Base-by-base conservation (phyloP, 306 rosid genomes). In the Coriaria nepalensis region DNA sequence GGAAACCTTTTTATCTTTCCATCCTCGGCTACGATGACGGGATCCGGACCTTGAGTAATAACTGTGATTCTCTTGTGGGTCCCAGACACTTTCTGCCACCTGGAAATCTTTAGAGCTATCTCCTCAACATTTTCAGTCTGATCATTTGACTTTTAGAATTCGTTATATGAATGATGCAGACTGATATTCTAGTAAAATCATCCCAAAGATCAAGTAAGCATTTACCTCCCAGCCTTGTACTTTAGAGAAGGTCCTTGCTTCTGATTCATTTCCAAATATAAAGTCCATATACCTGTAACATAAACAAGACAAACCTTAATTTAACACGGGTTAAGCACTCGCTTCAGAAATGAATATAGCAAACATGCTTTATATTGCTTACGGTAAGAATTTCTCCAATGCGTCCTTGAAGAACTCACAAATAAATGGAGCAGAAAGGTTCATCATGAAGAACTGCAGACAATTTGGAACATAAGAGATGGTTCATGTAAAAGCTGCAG, bases 161-260 rank as follows among this genome's bases (percentile, higher is more conserved):
- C n/a, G 5, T 40, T 20, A n/a, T 7, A 33, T 8, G 42, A 40
- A 33, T 38, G 40, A 40, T 2, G 48, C 32, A 53, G 42, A 7
- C 46, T n/a, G n/a, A 41, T 0, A 40, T 29, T 53, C 46, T 40
- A 53, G 59, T 41, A n/a, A n/a, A n/a, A n/a, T n/a, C n/a, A n/a
- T n/a, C n/a, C n/a, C n/a, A n/a, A n/a, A n/a, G n/a, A n/a, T n/a
- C n/a, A n/a, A n/a, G n/a, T n/a, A n/a, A n/a, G n/a, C n/a, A n/a
- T n/a, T n/a, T 78, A 84, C 97, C 97, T 88, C 80, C 97, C 97
- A 83, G 50, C 83, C 93, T 46, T 62, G 97, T 55, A 81, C 97
- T 67, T 71, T 78, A 6, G 95, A 64, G 62, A 79, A 90, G 61
- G 79, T 81, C 73, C 84, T 81, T 45, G 97, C 95, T 68, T 90